Evolutionary conservation across 1,284 basidiomycete species (phyloP), one percentile per base, ranked within the genome.

Genomic region (Cerrena zonata): DNA sequence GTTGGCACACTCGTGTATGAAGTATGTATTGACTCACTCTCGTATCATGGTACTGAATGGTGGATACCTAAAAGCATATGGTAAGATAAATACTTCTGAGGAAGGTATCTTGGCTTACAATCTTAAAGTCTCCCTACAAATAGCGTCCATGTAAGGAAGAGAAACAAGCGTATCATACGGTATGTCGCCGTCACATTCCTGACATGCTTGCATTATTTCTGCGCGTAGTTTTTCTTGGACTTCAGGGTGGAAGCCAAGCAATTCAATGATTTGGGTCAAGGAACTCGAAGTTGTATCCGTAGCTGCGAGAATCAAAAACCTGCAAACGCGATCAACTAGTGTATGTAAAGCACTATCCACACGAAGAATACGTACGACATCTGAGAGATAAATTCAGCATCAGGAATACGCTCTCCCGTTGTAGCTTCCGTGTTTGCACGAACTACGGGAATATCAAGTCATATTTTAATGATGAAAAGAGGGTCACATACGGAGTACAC

Each of bases 401-500:
- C 58, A 1, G 51, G 49, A 7, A 60, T 51, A 3, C 47, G 38
- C 19, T 61, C 59, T 12, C 56, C 56, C 15, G 56, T 55, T 2
- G 56, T 50, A 4, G 65, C 60, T 5, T 53, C 42, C 50, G 55
- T 55, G 41, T 66, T 66, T 23, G 61, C 65, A 36, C 51, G 57
- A 1, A 67, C 65, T 58, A 45, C 41, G 13, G 5, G 26, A n/a
- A 38, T 47, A n/a, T 19, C 30, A 34, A 34, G 7, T 7, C 30
- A 12, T 27, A 15, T n/a, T 22, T 5, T 26, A 7, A 13, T 4
- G 39, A 40, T 19, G 30, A 26, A 19, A 11, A 21, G 3, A 2
- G 24, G 15, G 15, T 22, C 21, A 62, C 74, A 58, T 44, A 77
- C 67, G 48, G 2, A 67, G 49, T n/a, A 77, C 66, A 49, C 73